Conservation (phyloP, 2,329 filamentous ascomycete species). For the Elsinoe perseae region DNA sequence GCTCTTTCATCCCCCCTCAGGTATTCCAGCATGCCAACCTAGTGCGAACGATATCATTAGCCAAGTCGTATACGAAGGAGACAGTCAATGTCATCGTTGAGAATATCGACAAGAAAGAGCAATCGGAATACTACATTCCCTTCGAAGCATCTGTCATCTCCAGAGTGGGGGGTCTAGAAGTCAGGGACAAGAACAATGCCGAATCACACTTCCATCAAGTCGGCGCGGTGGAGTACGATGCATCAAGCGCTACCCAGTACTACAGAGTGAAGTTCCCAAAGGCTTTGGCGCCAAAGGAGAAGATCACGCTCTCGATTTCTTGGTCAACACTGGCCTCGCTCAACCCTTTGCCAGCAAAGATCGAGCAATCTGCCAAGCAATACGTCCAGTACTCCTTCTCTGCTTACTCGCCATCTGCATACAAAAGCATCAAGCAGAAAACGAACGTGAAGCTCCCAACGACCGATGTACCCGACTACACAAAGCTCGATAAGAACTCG, state of each 20-base stretch:
- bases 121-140: conserved; percentile 84
- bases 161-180: conserved; percentile 77
- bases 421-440: conserved; percentile 86
- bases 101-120: conserved; percentile 70
- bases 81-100: conserved; percentile 90
- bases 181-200: conserved; percentile 80
- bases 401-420: conserved; percentile 74
- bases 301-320: conserved; percentile 80
- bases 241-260: conserved; percentile 52
- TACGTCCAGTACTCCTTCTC: conserved; percentile 81
- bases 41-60: conserved; percentile 80
- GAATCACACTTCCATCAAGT: conserved; percentile 57
- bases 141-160: conserved; percentile 70
- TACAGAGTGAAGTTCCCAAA: conserved; percentile 72
- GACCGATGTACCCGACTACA: conserved; percentile 75
- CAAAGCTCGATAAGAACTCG: conserved; percentile 50
- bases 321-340: conserved; percentile 77
- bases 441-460: conserved; percentile 88
- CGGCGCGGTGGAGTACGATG: conserved; percentile 55
- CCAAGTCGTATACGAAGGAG: conserved; percentile 87
- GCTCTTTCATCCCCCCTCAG: conserved; percentile 70
- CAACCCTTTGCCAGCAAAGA: conserved; percentile 67
- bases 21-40: conserved; percentile 92
- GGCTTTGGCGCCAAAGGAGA: conserved; percentile 65
- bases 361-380: conserved; percentile 79